Conservation (phyloP, 352 stramenopile genomes). For the Globisporangium mamillatum region DNA sequence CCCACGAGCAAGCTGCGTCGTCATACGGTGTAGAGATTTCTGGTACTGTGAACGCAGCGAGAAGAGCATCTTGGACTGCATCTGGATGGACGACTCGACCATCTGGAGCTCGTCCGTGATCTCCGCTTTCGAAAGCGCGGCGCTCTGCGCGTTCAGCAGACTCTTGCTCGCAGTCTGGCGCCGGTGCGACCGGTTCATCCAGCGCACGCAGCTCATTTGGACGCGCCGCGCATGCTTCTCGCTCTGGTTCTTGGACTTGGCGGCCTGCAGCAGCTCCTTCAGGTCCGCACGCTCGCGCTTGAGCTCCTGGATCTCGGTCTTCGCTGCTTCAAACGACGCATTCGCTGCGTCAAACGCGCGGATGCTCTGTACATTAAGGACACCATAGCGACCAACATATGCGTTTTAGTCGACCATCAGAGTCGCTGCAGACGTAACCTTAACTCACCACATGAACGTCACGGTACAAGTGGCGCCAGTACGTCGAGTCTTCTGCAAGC, state of each 20-base stretch:
- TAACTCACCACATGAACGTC: slow-evolving; percentile 44
- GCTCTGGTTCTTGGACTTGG: slow-evolving; percentile 38
- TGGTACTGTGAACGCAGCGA: slow-evolving; percentile 44
- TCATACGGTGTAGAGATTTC: slow-evolving; percentile 47
- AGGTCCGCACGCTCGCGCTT: slow-evolving; percentile 48
- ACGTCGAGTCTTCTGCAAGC: slow-evolving; percentile 20
- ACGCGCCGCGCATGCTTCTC: slow-evolving; percentile 48
- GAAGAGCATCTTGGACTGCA: slow-evolving; percentile 45
- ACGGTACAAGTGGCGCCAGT: slow-evolving; percentile 57
- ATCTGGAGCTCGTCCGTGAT: slow-evolving; percentile 39
- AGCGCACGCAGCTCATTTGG: slow-evolving; percentile 68
- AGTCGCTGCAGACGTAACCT: neutral
- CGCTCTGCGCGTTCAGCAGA: slow-evolving; percentile 33
- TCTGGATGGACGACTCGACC: slow-evolving; percentile 38
- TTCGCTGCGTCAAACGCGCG: slow-evolving; percentile 31
- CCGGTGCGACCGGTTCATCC: slow-evolving; percentile 62
- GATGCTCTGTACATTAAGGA: slow-evolving; percentile 25
- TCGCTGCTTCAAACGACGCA: slow-evolving; percentile 30
- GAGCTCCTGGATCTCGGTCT: slow-evolving; percentile 41
- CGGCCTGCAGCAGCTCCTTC: slow-evolving; percentile 44
- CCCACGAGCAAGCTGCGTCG: slow-evolving; percentile 35
- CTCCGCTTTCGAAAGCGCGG: slow-evolving; percentile 46
- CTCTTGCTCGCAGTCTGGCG: slow-evolving; percentile 35
- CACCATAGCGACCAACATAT: neutral
- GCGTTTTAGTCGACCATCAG: neutral